Percentiles rank a stretch among this genome's conserved stretches.
phyloP scores from a whole-genome alignment of 257 asterid species.

The Nicotiana tomentosiformis region DNA sequence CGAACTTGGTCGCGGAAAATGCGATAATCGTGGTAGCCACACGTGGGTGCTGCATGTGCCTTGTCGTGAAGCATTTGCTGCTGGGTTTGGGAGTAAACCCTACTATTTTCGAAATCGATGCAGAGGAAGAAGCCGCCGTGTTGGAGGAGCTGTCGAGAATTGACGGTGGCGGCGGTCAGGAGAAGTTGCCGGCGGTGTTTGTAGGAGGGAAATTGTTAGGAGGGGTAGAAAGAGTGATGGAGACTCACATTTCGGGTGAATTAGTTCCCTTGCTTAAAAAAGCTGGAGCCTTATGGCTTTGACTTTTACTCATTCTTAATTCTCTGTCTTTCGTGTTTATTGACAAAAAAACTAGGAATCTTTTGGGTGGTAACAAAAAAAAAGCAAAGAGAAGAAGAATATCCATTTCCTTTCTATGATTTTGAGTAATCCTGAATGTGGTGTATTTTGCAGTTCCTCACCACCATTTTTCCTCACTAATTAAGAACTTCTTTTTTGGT shows the following conservation, averaged over 20 bases:
- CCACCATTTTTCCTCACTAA: no score
- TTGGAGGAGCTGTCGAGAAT: not conserved
- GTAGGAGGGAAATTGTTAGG: constrained; percentile 21
- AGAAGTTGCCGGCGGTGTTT: not conserved
- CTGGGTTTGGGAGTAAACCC: not conserved
- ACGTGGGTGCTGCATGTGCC: not conserved
- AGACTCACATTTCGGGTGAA: constrained; percentile 43
- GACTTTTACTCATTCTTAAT: not conserved
- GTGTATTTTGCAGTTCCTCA: no score
- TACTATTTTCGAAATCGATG: not conserved
- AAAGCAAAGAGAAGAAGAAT: no score
- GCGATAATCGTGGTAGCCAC: not conserved
- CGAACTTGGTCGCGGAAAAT: not conserved
- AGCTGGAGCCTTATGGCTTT: constrained; percentile 65
- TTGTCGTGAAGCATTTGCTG: not conserved
- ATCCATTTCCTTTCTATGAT: no score
- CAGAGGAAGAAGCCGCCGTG: not conserved
- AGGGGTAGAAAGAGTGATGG: constrained; percentile 56
- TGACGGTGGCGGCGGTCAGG: not conserved
- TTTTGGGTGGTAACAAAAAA: no score
- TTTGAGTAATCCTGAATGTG: no score
- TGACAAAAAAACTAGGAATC: no score
- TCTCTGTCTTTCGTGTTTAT: no score
- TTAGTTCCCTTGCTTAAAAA: constrained; percentile 54
- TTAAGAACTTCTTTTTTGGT: no score